These are phyloP conservation scores for Fomitopsis serialis DNA, from an alignment of 768 basidiomycete species.

Conservation along the genomic window DNA sequence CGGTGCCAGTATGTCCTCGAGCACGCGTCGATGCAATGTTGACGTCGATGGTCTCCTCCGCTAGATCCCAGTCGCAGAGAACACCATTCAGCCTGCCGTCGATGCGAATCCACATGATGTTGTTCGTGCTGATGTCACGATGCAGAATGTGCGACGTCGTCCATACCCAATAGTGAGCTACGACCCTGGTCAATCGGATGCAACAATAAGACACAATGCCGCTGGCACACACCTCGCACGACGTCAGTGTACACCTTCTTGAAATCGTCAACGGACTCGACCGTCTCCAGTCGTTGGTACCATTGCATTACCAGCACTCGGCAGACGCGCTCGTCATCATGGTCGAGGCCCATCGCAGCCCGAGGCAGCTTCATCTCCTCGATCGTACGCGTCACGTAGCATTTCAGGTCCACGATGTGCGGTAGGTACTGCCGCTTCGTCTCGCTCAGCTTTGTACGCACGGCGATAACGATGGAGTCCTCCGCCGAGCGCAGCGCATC, in stretches of 20 bases:
- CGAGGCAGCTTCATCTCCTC: not conserved
- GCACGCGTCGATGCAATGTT: no score
- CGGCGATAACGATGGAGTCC: not conserved
- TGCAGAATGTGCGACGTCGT: not conserved
- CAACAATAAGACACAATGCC: not conserved
- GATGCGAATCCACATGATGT: conserved; percentile 3
- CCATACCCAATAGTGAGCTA: conserved; percentile 5
- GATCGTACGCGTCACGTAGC: not conserved
- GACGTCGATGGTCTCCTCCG: not conserved
- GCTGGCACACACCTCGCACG: not conserved
- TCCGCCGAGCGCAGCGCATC: not conserved
- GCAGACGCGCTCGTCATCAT: not conserved
- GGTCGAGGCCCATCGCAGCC: not conserved
- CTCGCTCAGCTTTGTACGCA: not conserved
- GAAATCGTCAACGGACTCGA: conserved; percentile 1
- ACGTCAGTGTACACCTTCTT: conserved; percentile 1
- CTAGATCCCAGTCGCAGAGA: conserved; percentile 5
- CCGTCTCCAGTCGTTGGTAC: not conserved
- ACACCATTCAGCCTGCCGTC: not conserved
- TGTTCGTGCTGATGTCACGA: conserved; percentile 3
- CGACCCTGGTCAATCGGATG: not conserved
- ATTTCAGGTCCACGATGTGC: conserved; percentile 3
- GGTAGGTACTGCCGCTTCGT: not conserved
- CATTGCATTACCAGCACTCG: not conserved
- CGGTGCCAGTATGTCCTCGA: no score